Conservation (phyloP, 169 alveolate genomes). For the Cryptosporidium viatorum region DNA sequence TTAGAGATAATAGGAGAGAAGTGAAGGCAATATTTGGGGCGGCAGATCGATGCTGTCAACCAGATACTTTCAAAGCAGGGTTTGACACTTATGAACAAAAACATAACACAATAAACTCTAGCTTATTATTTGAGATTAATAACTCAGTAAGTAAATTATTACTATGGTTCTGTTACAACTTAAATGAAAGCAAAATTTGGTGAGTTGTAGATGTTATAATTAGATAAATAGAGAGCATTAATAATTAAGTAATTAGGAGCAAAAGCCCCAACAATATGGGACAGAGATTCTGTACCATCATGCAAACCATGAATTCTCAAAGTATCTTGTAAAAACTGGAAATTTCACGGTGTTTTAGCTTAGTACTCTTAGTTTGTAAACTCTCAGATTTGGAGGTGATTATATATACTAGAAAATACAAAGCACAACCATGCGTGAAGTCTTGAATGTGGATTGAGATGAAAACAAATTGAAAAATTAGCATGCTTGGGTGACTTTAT, state of each 20-base stretch:
- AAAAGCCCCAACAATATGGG: not conserved
- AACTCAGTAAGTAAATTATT: not conserved
- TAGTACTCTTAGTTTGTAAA: not conserved
- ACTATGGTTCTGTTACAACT: not conserved
- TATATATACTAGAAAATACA: not conserved
- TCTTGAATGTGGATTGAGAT: not conserved
- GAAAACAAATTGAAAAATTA: no score
- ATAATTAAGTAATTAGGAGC: slow-evolving; percentile 11
- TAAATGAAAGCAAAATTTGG: not conserved
- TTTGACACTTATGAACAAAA: not conserved
- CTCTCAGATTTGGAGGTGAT: not conserved
- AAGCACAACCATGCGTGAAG: not conserved
- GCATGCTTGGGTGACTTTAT: not conserved
- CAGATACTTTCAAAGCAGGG: not conserved
- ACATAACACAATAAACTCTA: not conserved
- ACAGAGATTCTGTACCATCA: not conserved
- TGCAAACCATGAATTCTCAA: not conserved
- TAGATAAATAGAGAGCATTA: slow-evolving; percentile 16
- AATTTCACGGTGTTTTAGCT: not conserved
- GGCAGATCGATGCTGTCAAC: not conserved
- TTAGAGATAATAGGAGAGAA: not conserved
- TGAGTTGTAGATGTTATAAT: not conserved
- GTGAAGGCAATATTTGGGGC: not conserved
- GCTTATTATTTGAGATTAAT: not conserved
- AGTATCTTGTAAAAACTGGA: not conserved